Evolutionary conservation across 768 basidiomycete genomes (phyloP).

Genomic region (Tulasnella sp.): DNA sequence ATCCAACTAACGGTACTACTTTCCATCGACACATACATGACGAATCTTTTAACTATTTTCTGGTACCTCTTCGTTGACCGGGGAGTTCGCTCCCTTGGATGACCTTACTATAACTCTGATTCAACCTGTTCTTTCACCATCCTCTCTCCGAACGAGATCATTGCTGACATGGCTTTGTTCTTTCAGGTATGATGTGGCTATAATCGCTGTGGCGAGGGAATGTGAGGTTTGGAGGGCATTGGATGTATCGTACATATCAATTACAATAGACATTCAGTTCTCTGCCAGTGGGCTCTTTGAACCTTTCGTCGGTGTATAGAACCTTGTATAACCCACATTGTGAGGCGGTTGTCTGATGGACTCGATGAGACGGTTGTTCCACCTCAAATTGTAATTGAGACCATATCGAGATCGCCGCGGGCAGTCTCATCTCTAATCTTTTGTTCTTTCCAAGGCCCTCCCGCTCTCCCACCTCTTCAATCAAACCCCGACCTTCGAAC

Average conservation of each 20-base stretch:
- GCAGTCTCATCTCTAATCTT: not conserved
- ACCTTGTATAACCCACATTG: too few relatives aligned
- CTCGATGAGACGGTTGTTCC: too few relatives aligned
- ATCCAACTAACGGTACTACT: not conserved
- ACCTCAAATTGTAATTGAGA: not conserved
- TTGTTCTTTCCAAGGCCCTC: not conserved
- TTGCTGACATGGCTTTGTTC: not conserved
- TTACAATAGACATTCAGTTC: too few relatives aligned
- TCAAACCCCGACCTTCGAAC: too few relatives aligned
- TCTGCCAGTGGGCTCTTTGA: too few relatives aligned
- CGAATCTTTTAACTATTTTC: conserved; percentile 8
- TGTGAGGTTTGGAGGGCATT: not conserved
- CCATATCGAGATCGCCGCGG: not conserved
- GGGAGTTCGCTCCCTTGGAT: conserved; percentile 1
- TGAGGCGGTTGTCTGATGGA: too few relatives aligned
- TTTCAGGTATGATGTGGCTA: not conserved
- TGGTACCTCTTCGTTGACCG: conserved; percentile 18
- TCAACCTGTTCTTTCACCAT: not conserved
- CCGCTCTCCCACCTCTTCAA: not conserved
- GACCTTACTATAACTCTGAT: conserved; percentile 7
- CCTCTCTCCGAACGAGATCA: not conserved
- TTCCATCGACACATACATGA: not conserved
- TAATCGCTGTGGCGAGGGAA: not conserved
- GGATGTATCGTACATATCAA: not conserved
- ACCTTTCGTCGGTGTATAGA: too few relatives aligned